Evolutionary conservation across 192 early-diverging fungal species (phyloP).

Genomic region (Thoreauomyces humboldtii): DNA sequence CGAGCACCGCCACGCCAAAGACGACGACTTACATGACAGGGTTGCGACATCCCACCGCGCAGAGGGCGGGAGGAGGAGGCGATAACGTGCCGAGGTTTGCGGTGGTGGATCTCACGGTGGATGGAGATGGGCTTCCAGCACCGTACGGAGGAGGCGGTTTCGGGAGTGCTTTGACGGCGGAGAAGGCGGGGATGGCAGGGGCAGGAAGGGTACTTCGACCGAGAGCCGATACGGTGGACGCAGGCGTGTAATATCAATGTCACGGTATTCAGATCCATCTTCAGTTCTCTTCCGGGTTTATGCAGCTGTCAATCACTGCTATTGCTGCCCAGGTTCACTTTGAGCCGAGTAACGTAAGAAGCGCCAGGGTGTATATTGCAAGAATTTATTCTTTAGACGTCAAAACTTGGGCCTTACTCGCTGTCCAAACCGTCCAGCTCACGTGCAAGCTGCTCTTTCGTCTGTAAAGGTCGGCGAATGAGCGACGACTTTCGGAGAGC

Average conservation of each 20-base stretch:
- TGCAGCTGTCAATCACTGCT: too few species aligned
- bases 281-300: too few species aligned
- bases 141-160: constrained; percentile 41
- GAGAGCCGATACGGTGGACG: background rate
- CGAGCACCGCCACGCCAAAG: constrained; percentile 38
- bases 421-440: constrained; percentile 23
- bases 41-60: constrained; percentile 27
- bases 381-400: too few species aligned
- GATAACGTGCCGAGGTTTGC: constrained; percentile 35
- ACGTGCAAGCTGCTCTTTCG: constrained; percentile 13
- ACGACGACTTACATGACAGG: constrained; percentile 45
- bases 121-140: constrained; percentile 35
- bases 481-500: background rate
- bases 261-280: too few species aligned
- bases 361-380: too few species aligned
- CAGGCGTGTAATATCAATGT: too few species aligned
- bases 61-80: constrained; percentile 2
- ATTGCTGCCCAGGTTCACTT: too few species aligned
- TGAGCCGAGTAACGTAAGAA: too few species aligned
- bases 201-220: constrained; percentile 2
- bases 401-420: too few species aligned
- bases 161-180: constrained; percentile 12
- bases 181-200: constrained; percentile 9
- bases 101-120: constrained; percentile 54
- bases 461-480: background rate